Evolutionary conservation across 495 filamentous ascomycete species (phyloP), one percentile per base, ranked within the genome.

Genomic region (Daldinia bambusicola): DNA sequence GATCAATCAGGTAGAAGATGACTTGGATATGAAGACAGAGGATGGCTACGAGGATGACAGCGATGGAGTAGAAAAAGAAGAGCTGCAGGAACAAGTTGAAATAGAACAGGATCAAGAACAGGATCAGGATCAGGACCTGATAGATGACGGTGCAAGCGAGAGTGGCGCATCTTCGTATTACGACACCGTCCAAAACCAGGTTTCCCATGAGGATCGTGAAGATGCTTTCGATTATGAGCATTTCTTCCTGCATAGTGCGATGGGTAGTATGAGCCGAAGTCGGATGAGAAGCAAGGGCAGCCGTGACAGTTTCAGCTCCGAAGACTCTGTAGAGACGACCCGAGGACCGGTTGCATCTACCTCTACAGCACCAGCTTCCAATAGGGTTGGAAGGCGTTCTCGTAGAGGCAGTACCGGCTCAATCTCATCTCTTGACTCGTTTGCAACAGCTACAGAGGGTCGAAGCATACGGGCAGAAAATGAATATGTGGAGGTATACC

Each of bases 171-270:
- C 86, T n/a, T 70, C 83, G 10, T 88, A 89, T 72, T 84, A 88
- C 73, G 89, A 91, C 63, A 78, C 84, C 3, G 68, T 84, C 30
- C 80, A 84, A 59, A 80, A 80, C 40, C 81, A 79, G 36, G 75
- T 88, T 12, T 87, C 85, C 4, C 95, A 99, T 74, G 95, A 99
- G 81, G 95, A 98, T 78, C 92, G 95, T 14, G 91, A 94, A 71
- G 95, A 99, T 76, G 95, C 95, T 6, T 99, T 99, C 77, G 95
- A 97, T 76, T 99, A 99, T 70, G 93, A 98, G 75, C 88, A 96
- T 74, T 96, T 97, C 80, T 97, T 97, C 79, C 85, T 98, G 10
- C 93, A 97, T 75, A 94, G 91, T 73, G 92, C 92, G 14, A 87
- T 97, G 85, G 92, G 93, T n/a, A 91, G 85, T 52, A 82, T 90